A percentile compares a stretch with the other conserved stretches of the same genome.
These are phyloP conservation scores for Psilocybe cyanescens DNA, from an alignment of 768 basidiomycete genomes.

Conservation along the genomic window DNA sequence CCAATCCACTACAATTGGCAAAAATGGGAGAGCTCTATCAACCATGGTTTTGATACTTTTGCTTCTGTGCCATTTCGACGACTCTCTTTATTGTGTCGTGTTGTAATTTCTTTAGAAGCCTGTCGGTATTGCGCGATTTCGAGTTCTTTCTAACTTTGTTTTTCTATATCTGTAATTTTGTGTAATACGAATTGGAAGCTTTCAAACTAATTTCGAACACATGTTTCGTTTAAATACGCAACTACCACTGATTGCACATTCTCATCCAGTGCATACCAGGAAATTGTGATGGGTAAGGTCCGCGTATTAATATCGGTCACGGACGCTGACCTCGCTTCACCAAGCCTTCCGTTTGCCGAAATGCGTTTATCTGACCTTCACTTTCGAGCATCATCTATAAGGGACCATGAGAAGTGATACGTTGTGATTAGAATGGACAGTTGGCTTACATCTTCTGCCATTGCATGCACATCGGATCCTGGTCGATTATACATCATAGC, in stretches of 20 bases:
- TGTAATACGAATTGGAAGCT: background rate
- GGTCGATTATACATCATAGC: constrained; percentile 97
- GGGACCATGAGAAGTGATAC: background rate
- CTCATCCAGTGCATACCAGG: no score
- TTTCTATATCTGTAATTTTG: background rate
- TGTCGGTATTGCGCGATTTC: background rate
- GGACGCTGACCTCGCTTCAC: constrained; percentile 47
- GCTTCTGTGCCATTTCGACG: background rate
- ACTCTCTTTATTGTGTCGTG: background rate
- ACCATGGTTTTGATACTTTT: constrained; percentile 72
- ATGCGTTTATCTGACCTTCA: constrained; percentile 42
- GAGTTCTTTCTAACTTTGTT: no score
- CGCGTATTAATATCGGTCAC: constrained; percentile 13
- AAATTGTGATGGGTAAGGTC: no score
- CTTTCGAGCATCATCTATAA: constrained; percentile 38
- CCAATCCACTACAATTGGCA: constrained; percentile 82
- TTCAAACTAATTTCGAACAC: no score
- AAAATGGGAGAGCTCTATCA: constrained; percentile 86
- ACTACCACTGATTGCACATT: no score
- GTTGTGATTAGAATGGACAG: background rate
- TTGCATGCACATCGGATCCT: constrained; percentile 81
- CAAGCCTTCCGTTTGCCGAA: constrained; percentile 78
- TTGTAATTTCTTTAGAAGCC: background rate
- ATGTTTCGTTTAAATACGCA: no score
- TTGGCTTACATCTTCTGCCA: constrained; percentile 87